phyloP scores from a whole-genome alignment of 179 eudicot genomes.

The Beta macrorhiza region DNA sequence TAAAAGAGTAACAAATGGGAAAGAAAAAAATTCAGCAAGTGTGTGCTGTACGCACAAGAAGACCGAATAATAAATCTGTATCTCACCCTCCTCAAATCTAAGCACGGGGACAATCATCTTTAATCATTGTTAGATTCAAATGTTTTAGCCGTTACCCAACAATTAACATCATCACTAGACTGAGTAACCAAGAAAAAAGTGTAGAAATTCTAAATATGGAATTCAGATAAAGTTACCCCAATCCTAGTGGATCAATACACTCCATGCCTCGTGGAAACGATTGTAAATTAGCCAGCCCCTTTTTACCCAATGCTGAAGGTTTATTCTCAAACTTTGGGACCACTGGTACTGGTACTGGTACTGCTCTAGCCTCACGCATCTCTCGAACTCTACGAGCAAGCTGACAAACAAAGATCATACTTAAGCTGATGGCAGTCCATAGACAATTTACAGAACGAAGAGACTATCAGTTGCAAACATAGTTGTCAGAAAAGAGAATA shows the following conservation, averaged over 20 bases:
- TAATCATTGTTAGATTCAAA: not conserved
- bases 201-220: not conserved
- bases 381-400: conserved; percentile 98
- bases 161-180: not conserved
- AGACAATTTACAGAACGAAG: conserved; percentile 11
- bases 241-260: conserved; percentile 93
- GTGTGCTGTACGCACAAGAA: not conserved
- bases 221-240: conserved; percentile 58
- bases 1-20: not conserved
- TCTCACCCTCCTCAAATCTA: not conserved
- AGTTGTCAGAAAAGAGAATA: not conserved
- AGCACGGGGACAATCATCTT: not conserved
- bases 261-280: conserved; percentile 98
- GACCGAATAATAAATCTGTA: not conserved
- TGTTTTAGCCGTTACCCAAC: not conserved
- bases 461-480: conserved; percentile 1
- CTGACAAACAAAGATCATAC: conserved; percentile 44
- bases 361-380: conserved; percentile 89
- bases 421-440: conserved; percentile 5
- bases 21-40: not conserved
- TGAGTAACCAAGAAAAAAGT: not conserved
- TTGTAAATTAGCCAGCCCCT: conserved; percentile 65
- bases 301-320: conserved; percentile 53
- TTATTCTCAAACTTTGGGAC: conserved; percentile 57
- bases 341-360: conserved; percentile 65